Evolutionary conservation across 2,329 filamentous ascomycete genomes (phyloP).

Genomic region (Botrytis elliptica): DNA sequence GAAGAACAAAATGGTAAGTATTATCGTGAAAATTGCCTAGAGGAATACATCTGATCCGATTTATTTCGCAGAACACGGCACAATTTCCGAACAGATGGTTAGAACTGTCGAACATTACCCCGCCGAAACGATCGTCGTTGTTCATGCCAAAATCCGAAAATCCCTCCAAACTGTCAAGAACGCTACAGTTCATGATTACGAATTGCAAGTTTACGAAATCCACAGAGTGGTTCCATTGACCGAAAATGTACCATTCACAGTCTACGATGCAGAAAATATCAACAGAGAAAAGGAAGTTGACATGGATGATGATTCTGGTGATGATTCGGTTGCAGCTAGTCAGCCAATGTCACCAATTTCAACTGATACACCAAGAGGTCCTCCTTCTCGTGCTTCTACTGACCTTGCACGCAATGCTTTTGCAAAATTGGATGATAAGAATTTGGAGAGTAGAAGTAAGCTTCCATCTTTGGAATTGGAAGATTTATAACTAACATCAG

Average conservation of each 20-base stretch:
- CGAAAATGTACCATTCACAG: slow-evolving; percentile 65
- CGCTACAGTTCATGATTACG: slow-evolving; percentile 71
- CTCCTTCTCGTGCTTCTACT: slow-evolving; percentile 14
- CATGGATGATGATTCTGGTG: slow-evolving; percentile 48
- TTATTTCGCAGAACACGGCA: slow-evolving; percentile 17
- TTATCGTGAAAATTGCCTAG: background rate
- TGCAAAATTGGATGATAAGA: slow-evolving; percentile 14
- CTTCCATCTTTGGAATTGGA: slow-evolving; percentile 14
- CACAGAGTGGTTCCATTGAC: slow-evolving; percentile 61
- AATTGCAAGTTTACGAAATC: slow-evolving; percentile 67
- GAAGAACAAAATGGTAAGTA: slow-evolving; percentile 29
- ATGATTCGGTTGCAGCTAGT: slow-evolving; percentile 11
- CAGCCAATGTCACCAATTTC: slow-evolving; percentile 16
- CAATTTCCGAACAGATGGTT: slow-evolving; percentile 70
- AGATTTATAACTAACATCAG: background rate
- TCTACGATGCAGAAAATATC: slow-evolving; percentile 66
- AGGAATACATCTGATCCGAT: background rate
- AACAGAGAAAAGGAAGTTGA: slow-evolving; percentile 55
- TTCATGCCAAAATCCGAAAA: slow-evolving; percentile 70
- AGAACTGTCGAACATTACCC: slow-evolving; percentile 84
- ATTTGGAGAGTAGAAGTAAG: slow-evolving; percentile 23
- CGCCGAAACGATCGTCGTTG: slow-evolving; percentile 73
- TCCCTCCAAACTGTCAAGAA: slow-evolving; percentile 74
- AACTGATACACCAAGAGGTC: slow-evolving; percentile 14
- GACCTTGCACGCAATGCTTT: slow-evolving; percentile 21